Evolutionary conservation across 345 rosid genomes (phyloP), one percentile per base, ranked within the genome.

Genomic region (Moringa oleifera): DNA sequence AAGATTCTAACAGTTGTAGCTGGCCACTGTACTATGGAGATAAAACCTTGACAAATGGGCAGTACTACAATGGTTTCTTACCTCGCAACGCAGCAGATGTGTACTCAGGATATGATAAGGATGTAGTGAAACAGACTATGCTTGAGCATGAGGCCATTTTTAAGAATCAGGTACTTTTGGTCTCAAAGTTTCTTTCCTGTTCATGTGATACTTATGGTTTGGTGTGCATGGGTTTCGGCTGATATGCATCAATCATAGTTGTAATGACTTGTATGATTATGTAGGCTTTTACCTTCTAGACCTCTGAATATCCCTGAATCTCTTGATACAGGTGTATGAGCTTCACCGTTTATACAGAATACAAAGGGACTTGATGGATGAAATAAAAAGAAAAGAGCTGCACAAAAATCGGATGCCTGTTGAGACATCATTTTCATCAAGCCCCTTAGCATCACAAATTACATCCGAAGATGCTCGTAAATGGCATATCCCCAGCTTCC

Each of bases 101-200:
- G 23, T 80, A 70, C 77, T 65, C 76, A 1, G 84, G 70, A 25
- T 68, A 76, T 31, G 90, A 80, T 59, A 90, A 72, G 74, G 90
- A 84, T 62, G 57, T 61, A 47, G 73, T 90, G 75, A 90, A 84
- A 80, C 86, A 45, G 57, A 89, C 77, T 47, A 90, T 93, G 83
- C 89, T 93, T 28, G 81, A 88, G 75, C 98, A 93, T 25, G 98
- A 93, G 70, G 85, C 91, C 23, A 75, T 75, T 23, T 93, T 93
- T 64, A 84, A 79, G 87, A 56, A 81, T 28, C 98, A 93, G 97
- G 98, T 92, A 73, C 41, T 47, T 25, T 18, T 54, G 46, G 19
- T 46, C 62, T 61, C 12, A 9, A 7, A 41, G 47, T 15, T 41
- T 41, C 6, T 41, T 15, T 15, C 17, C 1, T 41, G 47, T 5